Conservation (phyloP, 768 basidiomycete species). For the Russula sp. region DNA sequence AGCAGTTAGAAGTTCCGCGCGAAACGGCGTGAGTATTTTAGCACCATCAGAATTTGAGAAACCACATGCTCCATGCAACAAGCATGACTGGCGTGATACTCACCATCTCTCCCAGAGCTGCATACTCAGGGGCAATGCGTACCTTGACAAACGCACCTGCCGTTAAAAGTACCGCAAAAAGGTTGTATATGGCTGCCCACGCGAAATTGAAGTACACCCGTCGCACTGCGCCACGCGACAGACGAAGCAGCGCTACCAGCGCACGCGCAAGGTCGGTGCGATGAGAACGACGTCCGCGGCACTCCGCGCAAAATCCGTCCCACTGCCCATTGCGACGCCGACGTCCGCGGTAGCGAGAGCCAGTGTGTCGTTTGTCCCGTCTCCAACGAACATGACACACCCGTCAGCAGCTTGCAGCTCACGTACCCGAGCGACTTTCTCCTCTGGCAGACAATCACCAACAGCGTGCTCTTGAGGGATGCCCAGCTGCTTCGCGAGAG, state of each 20-base stretch:
- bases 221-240: constrained; percentile 37
- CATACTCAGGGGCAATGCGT: constrained; percentile 43
- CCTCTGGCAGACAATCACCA: constrained; percentile 47
- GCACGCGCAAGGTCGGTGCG: constrained; percentile 34
- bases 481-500: constrained; percentile 42
- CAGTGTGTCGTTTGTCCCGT: constrained; percentile 53
- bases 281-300: constrained; percentile 49
- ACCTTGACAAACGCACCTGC: constrained; percentile 47
- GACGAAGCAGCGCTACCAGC: constrained; percentile 42
- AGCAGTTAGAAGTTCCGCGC: neutral
- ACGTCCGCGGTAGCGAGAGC: constrained; percentile 53
- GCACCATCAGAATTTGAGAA: constrained; percentile 16
- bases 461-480: constrained; percentile 40
- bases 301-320: constrained; percentile 42
- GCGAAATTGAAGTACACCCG: constrained; percentile 40
- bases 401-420: constrained; percentile 32
- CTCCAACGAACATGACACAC: constrained; percentile 46
- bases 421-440: constrained; percentile 42
- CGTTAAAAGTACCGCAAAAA: constrained; percentile 49
- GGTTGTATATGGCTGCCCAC: constrained; percentile 45
- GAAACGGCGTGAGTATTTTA: neutral
- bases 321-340: constrained; percentile 41
- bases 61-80: constrained; percentile 35
- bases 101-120: constrained; percentile 46
- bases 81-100: constrained; percentile 44